phyloP scores from a whole-genome alignment of 2,329 filamentous ascomycete species.

The Curvularia sp. region DNA sequence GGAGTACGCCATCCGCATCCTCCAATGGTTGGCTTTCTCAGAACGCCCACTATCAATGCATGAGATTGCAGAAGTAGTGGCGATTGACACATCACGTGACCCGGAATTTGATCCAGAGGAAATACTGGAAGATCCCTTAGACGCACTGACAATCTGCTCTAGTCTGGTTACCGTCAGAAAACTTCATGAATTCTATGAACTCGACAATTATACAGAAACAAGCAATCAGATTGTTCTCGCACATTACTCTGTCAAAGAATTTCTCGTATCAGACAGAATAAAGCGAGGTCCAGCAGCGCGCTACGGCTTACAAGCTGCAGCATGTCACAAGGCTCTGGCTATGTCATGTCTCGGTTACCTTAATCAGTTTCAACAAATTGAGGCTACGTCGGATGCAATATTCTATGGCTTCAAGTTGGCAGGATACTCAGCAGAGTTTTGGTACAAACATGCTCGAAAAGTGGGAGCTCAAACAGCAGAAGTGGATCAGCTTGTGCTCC shows the following conservation, averaged over 20 bases:
- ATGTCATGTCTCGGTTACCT: conserved; percentile 36
- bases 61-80: conserved; percentile 35
- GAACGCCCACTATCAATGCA: conserved; percentile 27
- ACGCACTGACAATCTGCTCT: conserved; percentile 40
- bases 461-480: conserved; percentile 17
- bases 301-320: conserved; percentile 33
- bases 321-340: conserved; percentile 32
- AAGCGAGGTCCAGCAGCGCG: conserved; percentile 23
- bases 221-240: conserved; percentile 24
- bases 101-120: conserved; percentile 45
- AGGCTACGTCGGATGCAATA: conserved; percentile 9
- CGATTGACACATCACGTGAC: conserved; percentile 33
- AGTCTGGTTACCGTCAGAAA: conserved; percentile 38
- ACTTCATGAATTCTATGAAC: too few species aligned
- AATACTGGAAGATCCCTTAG: conserved; percentile 44
- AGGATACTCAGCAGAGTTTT: conserved; percentile 38
- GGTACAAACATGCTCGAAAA: conserved; percentile 31
- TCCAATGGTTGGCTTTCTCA: conserved; percentile 37
- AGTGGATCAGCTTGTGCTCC: conserved; percentile 14
- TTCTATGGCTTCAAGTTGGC: conserved; percentile 27
- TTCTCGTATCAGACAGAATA: conserved; percentile 40
- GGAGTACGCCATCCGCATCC: conserved; percentile 31
- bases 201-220: neutral
- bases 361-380: conserved; percentile 26
- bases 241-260: conserved; percentile 49